Conservation (phyloP, 192 early-diverging fungal species). For the Dispira simplex region DNA sequence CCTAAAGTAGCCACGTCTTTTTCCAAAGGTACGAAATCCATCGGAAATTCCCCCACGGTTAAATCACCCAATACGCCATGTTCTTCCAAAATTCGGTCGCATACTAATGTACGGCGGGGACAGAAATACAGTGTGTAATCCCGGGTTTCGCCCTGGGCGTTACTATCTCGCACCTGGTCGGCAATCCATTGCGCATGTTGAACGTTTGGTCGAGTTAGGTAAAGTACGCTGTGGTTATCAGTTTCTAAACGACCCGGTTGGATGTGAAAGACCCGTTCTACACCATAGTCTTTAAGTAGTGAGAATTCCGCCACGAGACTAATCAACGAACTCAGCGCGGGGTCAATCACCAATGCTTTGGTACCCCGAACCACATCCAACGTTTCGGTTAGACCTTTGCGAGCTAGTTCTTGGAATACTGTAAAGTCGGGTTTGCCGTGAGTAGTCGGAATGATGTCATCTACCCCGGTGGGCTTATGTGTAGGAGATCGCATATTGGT, state of each 20-base stretch:
- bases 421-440: conserved; percentile 18
- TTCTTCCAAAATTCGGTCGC: conserved; percentile 86
- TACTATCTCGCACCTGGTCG: conserved; percentile 22
- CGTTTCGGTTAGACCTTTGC: conserved; percentile 46
- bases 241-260: conserved; percentile 45
- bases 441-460: background rate
- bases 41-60: conserved; percentile 66
- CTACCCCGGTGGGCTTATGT: background rate
- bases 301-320: conserved; percentile 79
- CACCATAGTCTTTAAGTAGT: conserved; percentile 88
- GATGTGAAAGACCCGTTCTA: conserved; percentile 86
- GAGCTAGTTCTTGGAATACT: conserved; percentile 38
- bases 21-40: conserved; percentile 87
- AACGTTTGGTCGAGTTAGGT: conserved; percentile 66
- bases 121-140: conserved; percentile 74
- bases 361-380: conserved; percentile 81
- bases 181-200: conserved; percentile 71
- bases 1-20: conserved; percentile 84
- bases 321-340: conserved; percentile 63
- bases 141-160: conserved; percentile 9
- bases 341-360: conserved; percentile 84
- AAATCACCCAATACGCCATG: conserved; percentile 82
- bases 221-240: conserved; percentile 62
- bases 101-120: conserved; percentile 73
- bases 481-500: no score